A percentile compares a stretch with the other conserved stretches of the same genome.
These are phyloP conservation scores for Fusarium sublunatum DNA, from an alignment of 2,329 filamentous ascomycete species.

Conservation along the genomic window DNA sequence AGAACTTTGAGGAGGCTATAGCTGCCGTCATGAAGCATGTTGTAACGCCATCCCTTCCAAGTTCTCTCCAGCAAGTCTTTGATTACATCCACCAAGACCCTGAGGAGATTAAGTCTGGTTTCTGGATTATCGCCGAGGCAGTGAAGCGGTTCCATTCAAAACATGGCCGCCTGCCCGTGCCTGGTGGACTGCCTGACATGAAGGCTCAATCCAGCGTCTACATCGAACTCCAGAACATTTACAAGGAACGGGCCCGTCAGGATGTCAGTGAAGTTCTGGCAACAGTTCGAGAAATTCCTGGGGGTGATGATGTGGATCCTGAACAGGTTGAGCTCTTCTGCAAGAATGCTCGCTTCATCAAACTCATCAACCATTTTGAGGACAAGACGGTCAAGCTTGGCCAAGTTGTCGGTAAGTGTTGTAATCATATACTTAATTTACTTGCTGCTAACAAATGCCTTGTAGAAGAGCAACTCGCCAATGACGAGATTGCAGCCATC, in stretches of 20 bases:
- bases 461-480: constrained; percentile 64
- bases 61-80: constrained; percentile 81
- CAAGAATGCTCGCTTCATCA: constrained; percentile 94
- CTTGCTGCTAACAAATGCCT: constrained; percentile 6
- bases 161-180: constrained; percentile 80
- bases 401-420: constrained; percentile 65
- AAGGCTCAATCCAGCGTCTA: constrained; percentile 94
- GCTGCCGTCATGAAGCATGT: constrained; percentile 90
- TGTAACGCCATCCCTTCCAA: constrained; percentile 73
- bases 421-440: not conserved
- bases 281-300: constrained; percentile 65
- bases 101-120: constrained; percentile 68
- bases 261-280: constrained; percentile 81
- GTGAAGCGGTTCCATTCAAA: constrained; percentile 80
- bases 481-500: constrained; percentile 64
- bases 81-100: constrained; percentile 65
- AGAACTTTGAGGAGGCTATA: constrained; percentile 95
- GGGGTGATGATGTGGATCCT: constrained; percentile 67
- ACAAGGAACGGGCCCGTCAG: constrained; percentile 85
- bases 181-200: constrained; percentile 94
- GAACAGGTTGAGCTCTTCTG: constrained; percentile 91
- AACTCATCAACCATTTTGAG: constrained; percentile 74
- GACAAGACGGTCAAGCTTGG: constrained; percentile 60
- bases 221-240: constrained; percentile 89
- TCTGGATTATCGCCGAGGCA: constrained; percentile 90